Conservation (phyloP, 192 early-diverging fungal species). For the Coemansia sp. region DNA sequence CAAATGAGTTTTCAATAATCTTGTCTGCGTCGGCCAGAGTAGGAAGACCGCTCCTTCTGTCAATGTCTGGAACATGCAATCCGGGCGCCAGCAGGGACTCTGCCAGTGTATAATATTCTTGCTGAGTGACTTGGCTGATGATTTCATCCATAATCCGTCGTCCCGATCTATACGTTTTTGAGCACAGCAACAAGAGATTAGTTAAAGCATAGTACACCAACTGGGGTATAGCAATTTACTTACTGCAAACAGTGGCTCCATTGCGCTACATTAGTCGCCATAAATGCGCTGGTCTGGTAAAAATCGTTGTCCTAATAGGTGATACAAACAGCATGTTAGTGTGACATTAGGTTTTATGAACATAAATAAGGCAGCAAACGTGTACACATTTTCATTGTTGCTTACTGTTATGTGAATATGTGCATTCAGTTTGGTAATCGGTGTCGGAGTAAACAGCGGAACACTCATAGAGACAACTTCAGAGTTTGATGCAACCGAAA, state of each 20-base stretch:
- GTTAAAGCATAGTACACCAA: too few species aligned
- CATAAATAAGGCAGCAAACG: not conserved
- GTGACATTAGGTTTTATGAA: not conserved
- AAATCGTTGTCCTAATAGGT: constrained; percentile 16
- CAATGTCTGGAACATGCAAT: constrained; percentile 4
- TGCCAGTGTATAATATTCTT: constrained; percentile 26
- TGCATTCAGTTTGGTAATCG: constrained; percentile 2
- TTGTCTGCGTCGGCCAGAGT: constrained; percentile 3
- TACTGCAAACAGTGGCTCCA: constrained; percentile 34
- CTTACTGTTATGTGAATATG: constrained; percentile 19
- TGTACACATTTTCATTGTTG: not conserved
- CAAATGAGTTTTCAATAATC: constrained; percentile 16
- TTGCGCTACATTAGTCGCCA: constrained; percentile 37
- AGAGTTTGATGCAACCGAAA: constrained; percentile 21
- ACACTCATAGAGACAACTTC: constrained; percentile 38
- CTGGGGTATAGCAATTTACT: constrained; percentile 5
- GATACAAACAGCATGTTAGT: not conserved
- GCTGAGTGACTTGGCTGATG: constrained; percentile 38
- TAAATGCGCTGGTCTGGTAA: constrained; percentile 23
- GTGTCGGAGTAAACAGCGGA: constrained; percentile 28
- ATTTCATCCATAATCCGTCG: constrained; percentile 28
- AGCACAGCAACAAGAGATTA: not conserved
- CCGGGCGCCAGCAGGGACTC: constrained; percentile 39
- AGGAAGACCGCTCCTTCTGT: not conserved
- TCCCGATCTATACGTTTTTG: constrained; percentile 8